Evolutionary conservation across 768 basidiomycete species (phyloP).

Genomic region (Rhizopogon roseolus): DNA sequence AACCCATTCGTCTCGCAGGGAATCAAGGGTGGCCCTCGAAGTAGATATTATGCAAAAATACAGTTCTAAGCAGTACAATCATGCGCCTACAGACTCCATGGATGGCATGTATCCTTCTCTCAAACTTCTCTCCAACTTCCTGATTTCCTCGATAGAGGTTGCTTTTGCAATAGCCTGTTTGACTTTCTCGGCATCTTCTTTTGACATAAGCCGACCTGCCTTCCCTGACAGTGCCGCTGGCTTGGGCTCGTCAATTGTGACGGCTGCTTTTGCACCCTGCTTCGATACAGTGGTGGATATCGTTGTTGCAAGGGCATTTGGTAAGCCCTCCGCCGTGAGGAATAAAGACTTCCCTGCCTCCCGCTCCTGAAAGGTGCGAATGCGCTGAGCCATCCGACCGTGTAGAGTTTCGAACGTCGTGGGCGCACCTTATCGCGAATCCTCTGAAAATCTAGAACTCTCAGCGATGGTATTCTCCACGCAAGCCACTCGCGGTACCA

Average conservation of each 20-base stretch:
- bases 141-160: conserved; percentile 87
- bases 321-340: conserved; percentile 72
- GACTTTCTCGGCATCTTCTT: conserved; percentile 86
- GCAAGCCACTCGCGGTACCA: conserved; percentile 97
- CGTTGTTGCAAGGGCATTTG: conserved; percentile 75
- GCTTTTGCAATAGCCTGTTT: conserved; percentile 85
- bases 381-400: conserved; percentile 19
- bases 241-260: conserved; percentile 80
- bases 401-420: conserved; percentile 20
- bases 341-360: conserved; percentile 69
- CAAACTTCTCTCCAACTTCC: conserved; percentile 74
- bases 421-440: conserved; percentile 88
- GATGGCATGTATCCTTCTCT: conserved; percentile 82
- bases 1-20: background rate
- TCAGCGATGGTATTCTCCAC: conserved; percentile 79
- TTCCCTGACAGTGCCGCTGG: conserved; percentile 49
- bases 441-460: conserved; percentile 93
- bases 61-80: conserved; percentile 27
- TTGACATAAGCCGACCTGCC: conserved; percentile 85
- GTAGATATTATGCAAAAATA: conserved; percentile 27
- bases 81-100: conserved; percentile 76
- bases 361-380: conserved; percentile 59
- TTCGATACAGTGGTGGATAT: conserved; percentile 71
- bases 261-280: conserved; percentile 51
- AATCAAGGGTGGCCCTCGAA: background rate